Evolutionary conservation across 1,284 basidiomycete species (phyloP), one percentile per base, ranked within the genome.

Genomic region (Boletus hoseneyae): DNA sequence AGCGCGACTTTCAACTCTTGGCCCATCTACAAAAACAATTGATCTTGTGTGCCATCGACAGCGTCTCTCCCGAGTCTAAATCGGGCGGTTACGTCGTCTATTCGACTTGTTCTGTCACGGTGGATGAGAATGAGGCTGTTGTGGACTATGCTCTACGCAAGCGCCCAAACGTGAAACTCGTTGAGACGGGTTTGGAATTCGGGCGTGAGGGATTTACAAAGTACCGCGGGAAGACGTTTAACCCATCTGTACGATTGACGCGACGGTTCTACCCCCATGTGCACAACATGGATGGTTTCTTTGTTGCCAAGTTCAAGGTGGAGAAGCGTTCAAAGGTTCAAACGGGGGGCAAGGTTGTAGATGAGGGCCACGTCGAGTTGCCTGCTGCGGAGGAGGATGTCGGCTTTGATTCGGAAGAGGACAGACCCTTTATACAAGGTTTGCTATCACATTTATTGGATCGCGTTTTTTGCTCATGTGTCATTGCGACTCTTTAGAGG

Each of bases 71-170:
- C 10, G 83, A 87, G 50, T 96, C 93, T 3, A 84, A 89, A 59
- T 93, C 91, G 0, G 97, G 97, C 12, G 96, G 94, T 21, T 95
- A 89, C 69, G 75, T 99, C 58, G 96, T 99, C 52, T 99, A 99
- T 74, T 98, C 95, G 47, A 99, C 97, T 0, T 99, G 97, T 69
- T 98, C 95, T 7, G 93, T 99, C 41, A 97, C 90, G 4, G 90
- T 97, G 3, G 97, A 99, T 63, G 97, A 99, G 74, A 95, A 99
- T 74, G 97, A 99, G 71, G 85, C 92, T 5, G 96, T 99, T 15
- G 93, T 99, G 16, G 92, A 98, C 70, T 99, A 99, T 65, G 97
- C 97, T n/a, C 78, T 99, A 49, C 85, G 89, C 57, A 98, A 99
- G 71, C 82, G 97, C 32, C 90, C 95, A n/a, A 89, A 99, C 67